Evolutionary conservation across 805 yeast species (phyloP), one percentile per base, ranked within the genome.

Genomic region (Metschnikowia reukaufii): DNA sequence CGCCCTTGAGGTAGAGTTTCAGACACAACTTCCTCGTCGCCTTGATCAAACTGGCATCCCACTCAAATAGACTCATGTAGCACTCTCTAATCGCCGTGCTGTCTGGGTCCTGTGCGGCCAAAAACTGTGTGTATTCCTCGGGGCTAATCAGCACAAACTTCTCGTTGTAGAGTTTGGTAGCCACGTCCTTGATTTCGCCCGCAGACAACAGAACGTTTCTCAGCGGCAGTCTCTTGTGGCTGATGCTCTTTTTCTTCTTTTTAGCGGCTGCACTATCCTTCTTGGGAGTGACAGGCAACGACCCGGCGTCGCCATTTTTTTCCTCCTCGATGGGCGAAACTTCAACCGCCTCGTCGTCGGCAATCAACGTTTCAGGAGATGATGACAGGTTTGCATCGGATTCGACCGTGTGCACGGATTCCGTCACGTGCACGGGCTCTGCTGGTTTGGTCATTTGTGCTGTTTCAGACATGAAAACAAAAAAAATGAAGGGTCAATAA

Each of bases 1-100:
- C 96, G 6, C 92, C 96, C 58, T 81, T 81, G 57, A 89, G 74
- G 64, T 84, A 85, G n/a, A 88, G 60, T 53, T 74, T 78, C 32
- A 77, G 74, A 54, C 95, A 88, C 27, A 88, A 67, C 37, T 64
- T 63, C 27, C 89, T 68, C 15, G 89, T 72, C 1, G 89, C 72
- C 2, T 65, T 63, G 35, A 87, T 66, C 38, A 88, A 65, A 47
- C 79, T 77, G n/a, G 70, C 57, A 39, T 74, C 76, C 66, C 78
- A 73, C 40, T 66, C 54, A 60, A 77, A 78, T 29, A 70, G 56
- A 45, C 70, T 66, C 80, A 78, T 73, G 56, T 77, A 78, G 46
- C 67, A 57, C 38, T 62, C 62, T 44, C 82, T 61, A 25, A 77
- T 67, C 17, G 63, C 58, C 20, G 62, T 61, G 29, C 72, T 65